These are phyloP conservation scores for Naegleria lovaniensis DNA, from an alignment of 208 protist genomes.

Conservation along the genomic window DNA sequence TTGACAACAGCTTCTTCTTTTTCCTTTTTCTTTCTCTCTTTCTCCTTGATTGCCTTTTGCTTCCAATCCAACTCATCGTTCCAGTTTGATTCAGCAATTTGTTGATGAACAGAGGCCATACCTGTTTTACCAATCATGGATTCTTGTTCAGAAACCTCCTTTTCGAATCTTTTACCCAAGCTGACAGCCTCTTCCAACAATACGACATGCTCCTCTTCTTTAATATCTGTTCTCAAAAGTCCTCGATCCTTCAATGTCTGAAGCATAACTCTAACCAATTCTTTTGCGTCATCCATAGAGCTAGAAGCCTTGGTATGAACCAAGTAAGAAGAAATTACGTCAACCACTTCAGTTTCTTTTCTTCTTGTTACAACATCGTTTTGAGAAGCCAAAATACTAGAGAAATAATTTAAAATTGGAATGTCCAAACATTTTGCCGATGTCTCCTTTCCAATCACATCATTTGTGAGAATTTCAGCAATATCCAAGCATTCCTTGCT, in stretches of 20 bases:
- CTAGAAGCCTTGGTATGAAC: neutral
- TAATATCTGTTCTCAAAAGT: neutral
- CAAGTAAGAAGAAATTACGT: neutral
- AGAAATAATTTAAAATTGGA: constrained; percentile 12
- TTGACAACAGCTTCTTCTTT: neutral
- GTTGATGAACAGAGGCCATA: neutral
- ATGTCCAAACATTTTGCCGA: neutral
- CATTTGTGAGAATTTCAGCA: neutral
- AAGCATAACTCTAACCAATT: neutral
- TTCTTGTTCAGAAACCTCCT: neutral
- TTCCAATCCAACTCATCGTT: constrained; percentile 1
- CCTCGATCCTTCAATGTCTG: neutral
- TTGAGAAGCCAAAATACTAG: neutral
- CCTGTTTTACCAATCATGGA: neutral
- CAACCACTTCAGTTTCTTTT: neutral
- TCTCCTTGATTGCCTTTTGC: neutral
- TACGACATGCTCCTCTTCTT: neutral
- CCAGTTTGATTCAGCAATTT: neutral
- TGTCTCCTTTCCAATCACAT: neutral
- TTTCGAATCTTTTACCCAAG: constrained; percentile 1
- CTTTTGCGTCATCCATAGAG: neutral
- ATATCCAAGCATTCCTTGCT: neutral
- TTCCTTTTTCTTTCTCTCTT: constrained; percentile 2
- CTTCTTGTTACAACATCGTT: neutral
- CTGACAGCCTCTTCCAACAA: neutral